Conservation (phyloP, 2,329 filamentous ascomycete species). For the Aspergillus carbonarius region DNA sequence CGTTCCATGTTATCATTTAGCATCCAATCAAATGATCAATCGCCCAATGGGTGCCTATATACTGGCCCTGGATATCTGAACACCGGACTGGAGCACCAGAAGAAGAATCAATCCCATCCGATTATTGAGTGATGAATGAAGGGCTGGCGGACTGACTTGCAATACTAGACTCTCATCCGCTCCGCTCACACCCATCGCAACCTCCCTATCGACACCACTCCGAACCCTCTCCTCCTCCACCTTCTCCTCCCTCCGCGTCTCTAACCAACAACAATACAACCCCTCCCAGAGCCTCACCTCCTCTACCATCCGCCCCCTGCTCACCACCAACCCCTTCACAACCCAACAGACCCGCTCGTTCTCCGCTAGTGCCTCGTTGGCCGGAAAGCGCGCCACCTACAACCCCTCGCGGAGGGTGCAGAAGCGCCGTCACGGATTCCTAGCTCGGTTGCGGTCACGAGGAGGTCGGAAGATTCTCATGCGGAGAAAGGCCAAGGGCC, state of each 20-base stretch:
- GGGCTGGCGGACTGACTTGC: not conserved
- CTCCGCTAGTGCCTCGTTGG: slow-evolving; percentile 45
- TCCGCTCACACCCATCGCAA: slow-evolving; percentile 4
- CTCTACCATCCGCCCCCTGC: slow-evolving; percentile 12
- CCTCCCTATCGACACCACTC: slow-evolving; percentile 11
- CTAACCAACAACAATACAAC: slow-evolving; percentile 1
- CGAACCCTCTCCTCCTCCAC: slow-evolving; percentile 18
- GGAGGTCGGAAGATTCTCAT: slow-evolving; percentile 56
- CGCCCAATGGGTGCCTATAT: not conserved
- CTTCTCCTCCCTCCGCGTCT: slow-evolving; percentile 5
- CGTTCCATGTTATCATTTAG: not conserved
- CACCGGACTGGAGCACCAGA: not conserved
- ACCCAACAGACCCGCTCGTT: slow-evolving; percentile 37
- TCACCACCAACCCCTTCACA: slow-evolving; percentile 23
- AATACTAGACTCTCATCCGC: not conserved
- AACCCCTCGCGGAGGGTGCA: slow-evolving; percentile 60
- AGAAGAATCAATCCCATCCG: not conserved
- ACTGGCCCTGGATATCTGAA: not conserved
- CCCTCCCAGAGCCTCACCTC: slow-evolving; percentile 12
- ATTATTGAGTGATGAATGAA: not conserved
- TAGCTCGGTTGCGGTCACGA: slow-evolving; percentile 53
- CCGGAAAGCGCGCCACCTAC: slow-evolving; percentile 54
- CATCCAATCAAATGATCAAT: not conserved
- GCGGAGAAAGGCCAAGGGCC: slow-evolving; percentile 55
- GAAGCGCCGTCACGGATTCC: slow-evolving; percentile 62